Percentiles rank a stretch among this genome's conserved stretches.
Evolutionary conservation across 2,329 filamentous ascomycete genomes (phyloP).

Genomic region (Claviceps capensis): DNA sequence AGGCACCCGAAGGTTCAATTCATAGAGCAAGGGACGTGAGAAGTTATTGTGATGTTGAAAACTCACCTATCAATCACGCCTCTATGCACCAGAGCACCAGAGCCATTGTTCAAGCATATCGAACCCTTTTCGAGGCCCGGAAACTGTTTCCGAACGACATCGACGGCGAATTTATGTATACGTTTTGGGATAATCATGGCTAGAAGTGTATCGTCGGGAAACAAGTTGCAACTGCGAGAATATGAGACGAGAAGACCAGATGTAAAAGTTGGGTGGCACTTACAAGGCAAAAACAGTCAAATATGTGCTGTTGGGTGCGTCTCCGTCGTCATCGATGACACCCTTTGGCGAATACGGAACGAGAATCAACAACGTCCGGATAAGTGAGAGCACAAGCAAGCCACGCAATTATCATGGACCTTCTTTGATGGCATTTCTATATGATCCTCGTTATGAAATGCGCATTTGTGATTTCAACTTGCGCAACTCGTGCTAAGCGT

Average conservation of each 20-base stretch:
- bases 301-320: too few relatives aligned
- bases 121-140: not conserved
- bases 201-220: not conserved
- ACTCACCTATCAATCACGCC: constrained; percentile 2
- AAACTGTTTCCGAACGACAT: constrained; percentile 1
- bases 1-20: not conserved
- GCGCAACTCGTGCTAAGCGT: too few relatives aligned
- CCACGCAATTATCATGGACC: too few relatives aligned
- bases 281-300: too few relatives aligned
- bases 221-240: not conserved
- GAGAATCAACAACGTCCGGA: too few relatives aligned
- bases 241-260: not conserved
- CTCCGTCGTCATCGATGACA: too few relatives aligned
- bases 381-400: too few relatives aligned
- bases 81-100: constrained; percentile 2
- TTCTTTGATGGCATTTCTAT: too few relatives aligned
- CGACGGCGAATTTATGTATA: not conserved
- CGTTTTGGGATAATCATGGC: not conserved
- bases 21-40: not conserved
- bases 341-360: too few relatives aligned
- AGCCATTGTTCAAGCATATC: constrained; percentile 4
- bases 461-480: too few relatives aligned
- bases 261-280: too few relatives aligned
- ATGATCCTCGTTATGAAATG: too few relatives aligned
- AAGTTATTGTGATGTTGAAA: not conserved